Percentiles rank a stretch among this genome's conserved stretches.
These are phyloP conservation scores for Fusarium tupiense DNA, from an alignment of 2,329 filamentous ascomycete species.

Conservation along the genomic window DNA sequence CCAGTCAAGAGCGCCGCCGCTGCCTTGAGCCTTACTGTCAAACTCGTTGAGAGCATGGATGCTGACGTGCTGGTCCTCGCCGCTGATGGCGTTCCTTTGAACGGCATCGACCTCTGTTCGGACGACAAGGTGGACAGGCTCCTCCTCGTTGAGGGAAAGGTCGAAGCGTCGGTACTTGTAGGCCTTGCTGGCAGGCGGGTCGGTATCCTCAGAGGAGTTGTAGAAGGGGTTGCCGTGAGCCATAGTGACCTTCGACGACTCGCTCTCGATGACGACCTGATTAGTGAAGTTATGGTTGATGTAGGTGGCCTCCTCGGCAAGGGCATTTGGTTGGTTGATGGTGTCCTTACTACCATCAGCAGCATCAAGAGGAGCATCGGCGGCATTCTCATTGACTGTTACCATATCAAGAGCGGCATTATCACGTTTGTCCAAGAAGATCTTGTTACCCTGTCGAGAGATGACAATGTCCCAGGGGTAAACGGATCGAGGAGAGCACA, in stretches of 20 bases:
- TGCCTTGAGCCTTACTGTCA: constrained; percentile 96
- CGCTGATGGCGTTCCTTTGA: constrained; percentile 91
- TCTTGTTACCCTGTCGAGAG: constrained; percentile 90
- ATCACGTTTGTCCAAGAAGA: constrained; percentile 98
- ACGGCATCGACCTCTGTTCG: constrained; percentile 96
- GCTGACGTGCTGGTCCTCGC: constrained; percentile 89
- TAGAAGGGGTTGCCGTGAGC: constrained; percentile 95
- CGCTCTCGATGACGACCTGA: constrained; percentile 89
- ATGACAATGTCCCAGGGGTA: constrained; percentile 99
- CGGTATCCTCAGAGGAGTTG: constrained; percentile 90
- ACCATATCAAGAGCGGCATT: constrained; percentile 96
- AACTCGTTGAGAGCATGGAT: constrained; percentile 99
- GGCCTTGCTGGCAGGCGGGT: constrained; percentile 92
- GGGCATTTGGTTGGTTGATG: constrained; percentile 91
- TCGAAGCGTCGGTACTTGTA: constrained; percentile 99
- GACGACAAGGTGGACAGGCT: constrained; percentile 91
- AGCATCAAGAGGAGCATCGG: constrained; percentile 90
- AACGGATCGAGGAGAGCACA: constrained; percentile 96
- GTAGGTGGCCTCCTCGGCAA: constrained; percentile 97
- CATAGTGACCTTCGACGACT: constrained; percentile 83
- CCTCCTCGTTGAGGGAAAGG: constrained; percentile 91
- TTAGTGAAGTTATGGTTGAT: constrained; percentile 99
- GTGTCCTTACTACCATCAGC: constrained; percentile 92
- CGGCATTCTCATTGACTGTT: constrained; percentile 98
- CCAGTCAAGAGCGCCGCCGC: constrained; percentile 96